A percentile compares a stretch with the other conserved stretches of the same genome.
Conservation (phyloP, 805 yeast species). For the Metschnikowia gelsemii region DNA sequence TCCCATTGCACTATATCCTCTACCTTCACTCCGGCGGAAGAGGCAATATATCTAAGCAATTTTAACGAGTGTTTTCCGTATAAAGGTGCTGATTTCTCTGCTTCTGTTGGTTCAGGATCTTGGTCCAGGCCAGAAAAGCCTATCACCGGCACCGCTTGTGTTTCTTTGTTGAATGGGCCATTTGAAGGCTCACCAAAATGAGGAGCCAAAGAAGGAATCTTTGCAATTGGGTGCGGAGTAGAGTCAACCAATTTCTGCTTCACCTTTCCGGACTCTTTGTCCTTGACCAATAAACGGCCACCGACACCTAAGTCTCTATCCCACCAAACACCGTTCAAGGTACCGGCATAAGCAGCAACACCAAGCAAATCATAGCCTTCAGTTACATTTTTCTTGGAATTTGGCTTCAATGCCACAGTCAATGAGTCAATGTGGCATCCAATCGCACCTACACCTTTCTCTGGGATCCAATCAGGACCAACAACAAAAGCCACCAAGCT, state of each 20-base stretch:
- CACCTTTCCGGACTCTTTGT: slow-evolving; percentile 31
- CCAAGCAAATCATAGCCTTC: slow-evolving; percentile 80
- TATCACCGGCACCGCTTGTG: slow-evolving; percentile 73
- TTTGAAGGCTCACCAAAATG: slow-evolving; percentile 73
- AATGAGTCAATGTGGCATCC: slow-evolving; percentile 79
- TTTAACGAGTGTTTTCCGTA: slow-evolving; percentile 66
- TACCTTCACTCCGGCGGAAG: slow-evolving; percentile 56
- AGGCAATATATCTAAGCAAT: slow-evolving; percentile 67
- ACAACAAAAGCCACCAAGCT: slow-evolving; percentile 67
- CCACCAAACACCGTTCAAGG: slow-evolving; percentile 64
- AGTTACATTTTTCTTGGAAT: slow-evolving; percentile 54
- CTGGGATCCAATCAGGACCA: slow-evolving; percentile 65
- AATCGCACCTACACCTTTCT: slow-evolving; percentile 64
- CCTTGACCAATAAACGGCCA: slow-evolving; percentile 64
- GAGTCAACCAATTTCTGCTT: slow-evolving; percentile 51
- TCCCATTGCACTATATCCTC: slow-evolving; percentile 67
- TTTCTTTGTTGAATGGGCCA: slow-evolving; percentile 76
- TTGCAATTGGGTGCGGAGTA: slow-evolving; percentile 69
- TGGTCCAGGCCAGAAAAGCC: slow-evolving; percentile 50
- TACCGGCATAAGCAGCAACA: slow-evolving; percentile 82
- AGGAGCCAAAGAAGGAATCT: slow-evolving; percentile 82
- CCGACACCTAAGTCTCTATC: slow-evolving; percentile 86
- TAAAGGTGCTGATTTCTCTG: slow-evolving; percentile 62
- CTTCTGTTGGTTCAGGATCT: slow-evolving; percentile 51
- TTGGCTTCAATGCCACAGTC: slow-evolving; percentile 69